Evolutionary conservation across 2,329 filamentous ascomycete species (phyloP), one percentile per base, ranked within the genome.

Genomic region (Venturia carpophila): DNA sequence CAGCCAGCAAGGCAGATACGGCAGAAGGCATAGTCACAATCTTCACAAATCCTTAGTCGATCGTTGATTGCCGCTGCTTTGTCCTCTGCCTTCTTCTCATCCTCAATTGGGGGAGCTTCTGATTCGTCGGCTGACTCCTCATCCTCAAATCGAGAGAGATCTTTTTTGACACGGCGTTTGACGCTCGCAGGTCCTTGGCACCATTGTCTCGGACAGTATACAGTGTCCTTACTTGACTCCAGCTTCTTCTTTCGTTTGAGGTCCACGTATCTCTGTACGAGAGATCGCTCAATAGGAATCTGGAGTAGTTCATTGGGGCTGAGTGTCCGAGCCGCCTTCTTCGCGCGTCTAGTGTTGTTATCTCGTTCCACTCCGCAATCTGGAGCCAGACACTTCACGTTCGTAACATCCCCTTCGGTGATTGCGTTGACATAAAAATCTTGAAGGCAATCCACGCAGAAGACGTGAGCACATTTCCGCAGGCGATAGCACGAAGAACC

Each of bases 381-480:
- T 0, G 91, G 91, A 15, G 87, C 83, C 39, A 95, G 80, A 71
- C 94, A 99, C 68, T 87, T 88, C 39, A 99, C 87, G 9, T 84
- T 84, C 61, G 86, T 81, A 21, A 99, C 80, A 70, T 95, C 88
- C 0, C 94, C 94, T 72, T 95, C 90, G 0, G 81, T 85, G 70
- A 99, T 97, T 69, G 91, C 92, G 68, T 86, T 87, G 69, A 88
- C 91, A 80, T 96, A 97, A 70, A 93, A 97, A 70, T 93, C 91
- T 68, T 90, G 88, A 2, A 99, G 80, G 72, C 94, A 99, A n/a
- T 85, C 76, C 21, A 88, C 79, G 75, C 94, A 99, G 73, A 97
- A 99, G 45, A 97, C 91, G 73, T 99, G 93, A 0, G 85, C 86
- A 74, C 94, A 99, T 66, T 88, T 86, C 58, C 89, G 77, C 82